Conservation (phyloP, 352 stramenopile genomes). For the Phytopythium sindhum region DNA sequence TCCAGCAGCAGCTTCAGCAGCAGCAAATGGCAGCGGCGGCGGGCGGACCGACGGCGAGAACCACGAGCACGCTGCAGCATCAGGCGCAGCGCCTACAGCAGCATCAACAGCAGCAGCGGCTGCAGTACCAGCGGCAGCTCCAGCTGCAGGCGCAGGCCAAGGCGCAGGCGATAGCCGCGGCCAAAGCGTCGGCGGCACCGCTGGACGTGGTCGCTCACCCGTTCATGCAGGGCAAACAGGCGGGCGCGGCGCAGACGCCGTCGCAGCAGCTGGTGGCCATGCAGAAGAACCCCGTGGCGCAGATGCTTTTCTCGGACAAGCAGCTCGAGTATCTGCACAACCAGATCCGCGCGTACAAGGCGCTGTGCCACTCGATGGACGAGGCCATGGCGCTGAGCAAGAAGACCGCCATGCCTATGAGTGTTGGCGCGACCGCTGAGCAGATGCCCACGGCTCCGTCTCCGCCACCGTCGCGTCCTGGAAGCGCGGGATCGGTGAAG, state of each 20-base stretch:
- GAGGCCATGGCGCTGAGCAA: conserved; percentile 37
- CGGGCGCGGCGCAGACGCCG: conserved; percentile 19
- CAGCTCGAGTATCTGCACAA: conserved; percentile 84
- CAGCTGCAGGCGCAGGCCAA: conserved; percentile 20
- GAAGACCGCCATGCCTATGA: conserved; percentile 3
- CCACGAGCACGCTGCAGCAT: conserved; percentile 7
- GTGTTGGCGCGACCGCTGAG: neutral
- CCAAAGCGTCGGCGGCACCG: conserved; percentile 2
- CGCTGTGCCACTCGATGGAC: conserved; percentile 83
- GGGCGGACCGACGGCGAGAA: neutral
- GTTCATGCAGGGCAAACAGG: conserved; percentile 63
- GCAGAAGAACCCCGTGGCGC: conserved; percentile 33
- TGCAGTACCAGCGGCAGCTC: conserved; percentile 15
- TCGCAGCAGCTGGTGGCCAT: conserved; percentile 32
- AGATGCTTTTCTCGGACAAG: conserved; percentile 77
- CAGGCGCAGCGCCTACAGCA: conserved; percentile 23
- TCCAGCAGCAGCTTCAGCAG: conserved; percentile 17
- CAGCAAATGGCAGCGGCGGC: conserved; percentile 7
- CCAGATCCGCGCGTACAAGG: conserved; percentile 83
- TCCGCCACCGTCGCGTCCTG: neutral
- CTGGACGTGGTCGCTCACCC: conserved; percentile 53
- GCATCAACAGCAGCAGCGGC: conserved; percentile 25
- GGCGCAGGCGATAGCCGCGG: neutral
- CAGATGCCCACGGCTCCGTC: neutral
- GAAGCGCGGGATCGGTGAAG: neutral